phyloP scores from a whole-genome alignment of 164 flowering plant genomes.

The Warburgia ugandensis region DNA sequence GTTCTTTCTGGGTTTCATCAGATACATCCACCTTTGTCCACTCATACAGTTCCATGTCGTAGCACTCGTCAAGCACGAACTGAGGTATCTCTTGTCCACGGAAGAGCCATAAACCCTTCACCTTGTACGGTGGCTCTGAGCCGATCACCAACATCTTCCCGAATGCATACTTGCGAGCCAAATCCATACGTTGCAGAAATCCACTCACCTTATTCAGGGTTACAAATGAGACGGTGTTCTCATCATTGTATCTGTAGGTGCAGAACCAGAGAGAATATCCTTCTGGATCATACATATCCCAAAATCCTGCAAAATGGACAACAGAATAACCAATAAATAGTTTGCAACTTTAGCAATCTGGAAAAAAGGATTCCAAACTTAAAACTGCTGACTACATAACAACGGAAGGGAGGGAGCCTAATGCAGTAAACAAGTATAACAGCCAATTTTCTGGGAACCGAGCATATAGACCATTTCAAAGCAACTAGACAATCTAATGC shows the following conservation, averaged over 20 bases:
- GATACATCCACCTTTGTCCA: slow-evolving; percentile 79
- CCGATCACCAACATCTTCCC: slow-evolving; percentile 93
- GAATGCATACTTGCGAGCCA: slow-evolving; percentile 87
- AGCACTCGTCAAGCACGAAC: slow-evolving; percentile 75
- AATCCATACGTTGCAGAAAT: slow-evolving; percentile 78
- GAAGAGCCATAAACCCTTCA: slow-evolving; percentile 95
- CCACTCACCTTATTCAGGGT: slow-evolving; percentile 77
- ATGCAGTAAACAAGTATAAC: too few species aligned
- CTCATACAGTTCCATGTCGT: slow-evolving; percentile 79
- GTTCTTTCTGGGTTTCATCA: slow-evolving; percentile 82
- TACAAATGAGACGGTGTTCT: slow-evolving; percentile 90
- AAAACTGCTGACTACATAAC: too few species aligned
- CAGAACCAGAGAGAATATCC: slow-evolving; percentile 79
- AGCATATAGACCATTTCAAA: too few species aligned
- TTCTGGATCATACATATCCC: slow-evolving; percentile 99
- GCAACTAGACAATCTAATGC: too few species aligned
- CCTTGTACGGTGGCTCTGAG: slow-evolving; percentile 62
- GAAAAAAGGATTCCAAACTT: too few species aligned
- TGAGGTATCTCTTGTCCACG: slow-evolving; percentile 80
- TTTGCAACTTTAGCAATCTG: too few species aligned
- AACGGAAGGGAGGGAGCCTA: too few species aligned
- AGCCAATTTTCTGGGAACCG: too few species aligned
- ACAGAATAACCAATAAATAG: too few species aligned
- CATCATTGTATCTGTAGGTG: slow-evolving; percentile 65
- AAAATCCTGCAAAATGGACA: slow-evolving; percentile 53